phyloP scores from a whole-genome alignment of 2,329 filamentous ascomycete species.

The Penicillium carneum region DNA sequence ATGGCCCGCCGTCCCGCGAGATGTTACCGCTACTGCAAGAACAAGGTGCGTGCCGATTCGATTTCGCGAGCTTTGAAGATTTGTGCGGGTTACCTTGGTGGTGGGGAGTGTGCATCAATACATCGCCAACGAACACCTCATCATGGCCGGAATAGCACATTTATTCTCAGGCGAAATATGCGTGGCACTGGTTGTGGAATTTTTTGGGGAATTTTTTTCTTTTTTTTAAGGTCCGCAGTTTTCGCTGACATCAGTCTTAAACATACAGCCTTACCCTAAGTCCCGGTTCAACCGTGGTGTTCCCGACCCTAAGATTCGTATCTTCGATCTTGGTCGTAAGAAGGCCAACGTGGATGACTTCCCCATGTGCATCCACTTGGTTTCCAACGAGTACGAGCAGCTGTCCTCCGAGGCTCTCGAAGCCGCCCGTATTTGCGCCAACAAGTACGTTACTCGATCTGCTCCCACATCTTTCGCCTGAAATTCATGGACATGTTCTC shows the following conservation, averaged over 20 bases:
- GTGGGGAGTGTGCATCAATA: constrained; percentile 36
- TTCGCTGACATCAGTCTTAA: constrained; percentile 34
- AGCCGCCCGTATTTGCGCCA: constrained; percentile 99
- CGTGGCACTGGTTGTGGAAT: not conserved
- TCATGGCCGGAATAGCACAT: constrained; percentile 1
- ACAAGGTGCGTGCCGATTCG: constrained; percentile 77
- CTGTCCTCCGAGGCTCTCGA: constrained; percentile 99
- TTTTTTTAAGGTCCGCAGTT: constrained; percentile 16
- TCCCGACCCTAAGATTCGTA: constrained; percentile 79
- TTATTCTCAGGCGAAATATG: not conserved
- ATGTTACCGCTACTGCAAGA: constrained; percentile 99
- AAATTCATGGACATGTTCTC: constrained; percentile 12
- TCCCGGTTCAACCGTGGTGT: constrained; percentile 99
- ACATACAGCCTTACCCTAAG: constrained; percentile 88
- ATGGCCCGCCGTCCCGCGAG: constrained; percentile 99
- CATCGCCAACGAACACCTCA: constrained; percentile 16
- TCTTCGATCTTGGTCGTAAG: constrained; percentile 99
- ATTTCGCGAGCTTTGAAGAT: constrained; percentile 28
- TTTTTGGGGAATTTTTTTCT: constrained; percentile 5
- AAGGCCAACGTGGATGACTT: constrained; percentile 98
- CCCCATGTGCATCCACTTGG: constrained; percentile 97
- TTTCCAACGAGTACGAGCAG: constrained; percentile 99
- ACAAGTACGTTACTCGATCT: constrained; percentile 73
- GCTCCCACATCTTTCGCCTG: not conserved
- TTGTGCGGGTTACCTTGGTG: constrained; percentile 44